Percentiles rank a stretch among this genome's conserved stretches.
Conservation (phyloP, 768 basidiomycete species). For the Boletus subparvulus region DNA sequence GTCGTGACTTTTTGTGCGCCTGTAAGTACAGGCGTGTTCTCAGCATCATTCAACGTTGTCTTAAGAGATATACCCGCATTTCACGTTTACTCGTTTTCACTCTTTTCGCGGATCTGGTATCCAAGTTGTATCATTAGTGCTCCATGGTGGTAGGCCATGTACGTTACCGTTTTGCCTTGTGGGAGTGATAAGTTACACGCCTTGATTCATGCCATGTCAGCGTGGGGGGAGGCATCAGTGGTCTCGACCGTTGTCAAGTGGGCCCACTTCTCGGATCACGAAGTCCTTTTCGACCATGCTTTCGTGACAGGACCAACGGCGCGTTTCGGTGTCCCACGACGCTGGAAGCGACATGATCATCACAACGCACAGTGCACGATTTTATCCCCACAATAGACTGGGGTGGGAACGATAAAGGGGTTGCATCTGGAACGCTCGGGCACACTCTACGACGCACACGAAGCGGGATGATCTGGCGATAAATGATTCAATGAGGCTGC, state of each 20-base stretch:
- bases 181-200: conserved; percentile 10
- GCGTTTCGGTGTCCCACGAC: not conserved
- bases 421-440: not conserved
- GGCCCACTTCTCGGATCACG: conserved; percentile 14
- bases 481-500: not conserved
- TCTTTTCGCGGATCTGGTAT: conserved; percentile 19
- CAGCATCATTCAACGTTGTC: conserved; percentile 14
- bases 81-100: not conserved
- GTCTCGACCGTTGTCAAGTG: conserved; percentile 16
- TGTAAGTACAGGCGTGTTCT: conserved; percentile 6
- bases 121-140: conserved; percentile 23
- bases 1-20: conserved; percentile 8
- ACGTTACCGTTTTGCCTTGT: conserved; percentile 10
- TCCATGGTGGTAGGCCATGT: conserved; percentile 12
- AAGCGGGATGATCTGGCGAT: conserved; percentile 3
- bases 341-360: not conserved
- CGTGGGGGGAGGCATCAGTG: not conserved
- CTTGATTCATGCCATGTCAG: not conserved
- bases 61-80: conserved; percentile 19
- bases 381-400: not conserved
- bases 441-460: not conserved
- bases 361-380: not conserved
- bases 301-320: not conserved
- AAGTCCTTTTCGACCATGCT: not conserved
- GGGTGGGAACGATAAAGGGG: not conserved